These are phyloP conservation scores for Tagetes patula DNA, from an alignment of 129 eudicot species.

Conservation along the genomic window DNA sequence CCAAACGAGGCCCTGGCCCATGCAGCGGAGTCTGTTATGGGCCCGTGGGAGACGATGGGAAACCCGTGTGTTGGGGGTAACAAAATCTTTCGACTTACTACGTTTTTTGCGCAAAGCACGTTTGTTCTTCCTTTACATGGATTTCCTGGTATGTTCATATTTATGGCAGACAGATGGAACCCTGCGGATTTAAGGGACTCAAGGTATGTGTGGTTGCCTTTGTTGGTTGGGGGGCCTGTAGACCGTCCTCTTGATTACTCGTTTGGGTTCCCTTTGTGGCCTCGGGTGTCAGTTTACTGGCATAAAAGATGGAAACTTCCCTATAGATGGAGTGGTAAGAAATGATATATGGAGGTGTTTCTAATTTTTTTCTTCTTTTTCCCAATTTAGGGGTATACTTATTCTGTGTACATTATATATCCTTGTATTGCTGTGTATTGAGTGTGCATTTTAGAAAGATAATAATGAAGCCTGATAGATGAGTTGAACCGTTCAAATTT, in stretches of 20 bases:
- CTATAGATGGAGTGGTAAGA: slow-evolving; percentile 38
- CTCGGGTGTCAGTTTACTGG: slow-evolving; percentile 86
- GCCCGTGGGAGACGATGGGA: slow-evolving; percentile 94
- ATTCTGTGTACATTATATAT: slow-evolving; percentile 35
- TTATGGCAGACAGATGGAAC: slow-evolving; percentile 97
- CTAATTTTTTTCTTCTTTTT: neutral
- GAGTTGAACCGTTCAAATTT: neutral
- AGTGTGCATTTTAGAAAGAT: slow-evolving; percentile 33
- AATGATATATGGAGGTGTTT: slow-evolving; percentile 25
- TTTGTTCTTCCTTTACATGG: slow-evolving; percentile 82
- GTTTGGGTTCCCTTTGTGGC: slow-evolving; percentile 93
- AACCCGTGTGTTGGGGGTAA: slow-evolving; percentile 91
- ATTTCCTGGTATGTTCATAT: slow-evolving; percentile 60
- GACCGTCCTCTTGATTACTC: slow-evolving; percentile 80
- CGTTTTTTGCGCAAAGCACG: slow-evolving; percentile 85
- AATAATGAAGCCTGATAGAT: slow-evolving; percentile 16
- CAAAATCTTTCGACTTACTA: slow-evolving; percentile 58
- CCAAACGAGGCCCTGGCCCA: slow-evolving; percentile 88
- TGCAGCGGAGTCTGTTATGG: slow-evolving; percentile 82
- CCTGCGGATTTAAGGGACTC: slow-evolving; percentile 94
- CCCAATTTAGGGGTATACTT: slow-evolving; percentile 10
- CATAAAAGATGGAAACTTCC: slow-evolving; percentile 95
- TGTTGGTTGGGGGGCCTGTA: slow-evolving; percentile 74
- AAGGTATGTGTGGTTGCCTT: slow-evolving; percentile 89
- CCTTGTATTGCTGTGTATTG: slow-evolving; percentile 30